A percentile compares a stretch with the other conserved stretches of the same genome.
Evolutionary conservation across 495 filamentous ascomycete species (phyloP).

Genomic region (Aspergillus ellipticus): DNA sequence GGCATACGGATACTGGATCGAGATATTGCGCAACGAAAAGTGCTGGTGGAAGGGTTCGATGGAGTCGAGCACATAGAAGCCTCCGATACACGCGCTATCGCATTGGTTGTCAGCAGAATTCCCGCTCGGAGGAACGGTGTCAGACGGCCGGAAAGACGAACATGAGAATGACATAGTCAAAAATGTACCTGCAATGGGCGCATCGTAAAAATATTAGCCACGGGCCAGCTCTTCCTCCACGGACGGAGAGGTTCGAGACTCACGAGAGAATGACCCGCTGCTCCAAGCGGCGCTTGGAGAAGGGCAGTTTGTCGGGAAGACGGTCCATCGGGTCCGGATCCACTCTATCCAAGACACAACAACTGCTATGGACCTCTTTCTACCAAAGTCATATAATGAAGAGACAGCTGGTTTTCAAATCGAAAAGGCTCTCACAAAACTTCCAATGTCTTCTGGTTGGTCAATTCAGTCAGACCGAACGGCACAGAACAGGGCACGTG

Average conservation of each 20-base stretch:
- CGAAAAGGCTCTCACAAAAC: not conserved
- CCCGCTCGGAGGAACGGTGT: constrained; percentile 13
- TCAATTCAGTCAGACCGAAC: not conserved
- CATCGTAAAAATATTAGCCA: not conserved
- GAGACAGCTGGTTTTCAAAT: no score
- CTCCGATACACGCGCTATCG: constrained; percentile 44
- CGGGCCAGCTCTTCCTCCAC: not conserved
- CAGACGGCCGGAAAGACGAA: constrained; percentile 34
- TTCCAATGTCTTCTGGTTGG: not conserved
- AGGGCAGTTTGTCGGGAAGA: constrained; percentile 44
- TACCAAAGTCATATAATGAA: not conserved
- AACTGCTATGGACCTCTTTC: not conserved
- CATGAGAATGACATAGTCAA: constrained; percentile 67
- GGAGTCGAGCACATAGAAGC: constrained; percentile 52
- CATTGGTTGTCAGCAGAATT: constrained; percentile 42
- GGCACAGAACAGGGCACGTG: not conserved
- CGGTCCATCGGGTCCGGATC: constrained; percentile 25
- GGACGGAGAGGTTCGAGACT: constrained; percentile 16
- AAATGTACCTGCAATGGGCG: constrained; percentile 51
- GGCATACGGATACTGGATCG: constrained; percentile 69
- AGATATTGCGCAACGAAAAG: constrained; percentile 57
- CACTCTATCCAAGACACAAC: not conserved
- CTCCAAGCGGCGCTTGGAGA: constrained; percentile 49
- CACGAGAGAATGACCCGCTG: constrained; percentile 53
- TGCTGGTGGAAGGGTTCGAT: constrained; percentile 57